Base-by-base conservation (phyloP, 768 basidiomycete genomes). In the Mycena kentingensis region DNA sequence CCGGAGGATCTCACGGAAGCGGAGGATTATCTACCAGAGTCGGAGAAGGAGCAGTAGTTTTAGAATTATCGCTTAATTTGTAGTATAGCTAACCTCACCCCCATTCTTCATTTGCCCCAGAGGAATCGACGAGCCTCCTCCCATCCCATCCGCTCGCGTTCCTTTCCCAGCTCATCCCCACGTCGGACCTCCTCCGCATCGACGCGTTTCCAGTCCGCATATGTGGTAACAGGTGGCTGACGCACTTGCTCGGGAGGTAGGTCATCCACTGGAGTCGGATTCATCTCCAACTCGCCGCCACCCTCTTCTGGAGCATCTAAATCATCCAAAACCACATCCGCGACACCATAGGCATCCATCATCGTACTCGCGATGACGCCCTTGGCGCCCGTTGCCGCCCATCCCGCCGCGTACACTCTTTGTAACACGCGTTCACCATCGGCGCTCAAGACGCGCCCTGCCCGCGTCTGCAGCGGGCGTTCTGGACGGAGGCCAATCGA, bases 301-400 rank as follows among this genome's bases (percentile, higher is more conserved):
- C 38, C 51, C 12, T 46, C 50, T 18, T 60, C 55, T 25, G 51
- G 46, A 54, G 52, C 41, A 16, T 11, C 19, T 32, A 49, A n/a
- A 60, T 95, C 93, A 2, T 73, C 69, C 1, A 93, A 55, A 46
- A 98, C 80, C 0, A 78, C 73, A 32, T 88, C 84, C 2, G 90
- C 87, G 2, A 91, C 84, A 3, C 79, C 77, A 64, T 93, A 93
- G 19, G 95, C 90, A 65, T 97, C 81, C 69, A 92, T 83, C 93
- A 99, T 93, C 28, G 97, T 97, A 3, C 86, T 78, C 2, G 93
- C 94, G 38, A 98, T 77, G 12, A 98, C 94, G 10, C 95, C 95
- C 46, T 83, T 86, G 0, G 97, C 94, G 29, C 96, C 96, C 3
- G 81, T 84, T 2, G 92, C 87, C 2, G 92, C 87, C 97, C 97